phyloP scores from a whole-genome alignment of 345 rosid genomes.

The Camelina neglecta region DNA sequence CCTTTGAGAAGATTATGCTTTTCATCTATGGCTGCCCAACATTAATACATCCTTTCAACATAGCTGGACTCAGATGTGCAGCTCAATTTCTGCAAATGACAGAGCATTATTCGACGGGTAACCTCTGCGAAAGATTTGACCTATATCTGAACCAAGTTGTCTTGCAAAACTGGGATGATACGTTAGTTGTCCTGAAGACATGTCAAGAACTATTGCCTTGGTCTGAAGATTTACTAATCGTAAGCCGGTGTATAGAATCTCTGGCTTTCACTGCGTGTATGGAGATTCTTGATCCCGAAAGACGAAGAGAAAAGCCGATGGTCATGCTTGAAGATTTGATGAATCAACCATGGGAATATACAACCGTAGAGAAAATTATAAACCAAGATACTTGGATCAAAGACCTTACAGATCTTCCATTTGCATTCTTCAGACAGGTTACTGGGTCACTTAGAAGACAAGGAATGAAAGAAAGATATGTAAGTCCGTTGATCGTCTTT shows the following conservation, averaged over 20 bases:
- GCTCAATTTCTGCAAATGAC: conserved; percentile 83
- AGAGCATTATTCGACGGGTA: conserved; percentile 58
- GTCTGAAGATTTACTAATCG: conserved; percentile 47
- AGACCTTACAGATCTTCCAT: conserved; percentile 72
- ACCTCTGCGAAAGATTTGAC: conserved; percentile 75
- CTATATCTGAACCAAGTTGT: conserved; percentile 82
- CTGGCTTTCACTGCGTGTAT: conserved; percentile 85
- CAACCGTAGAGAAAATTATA: conserved; percentile 48
- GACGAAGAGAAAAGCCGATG: conserved; percentile 62
- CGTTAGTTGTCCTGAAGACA: conserved; percentile 58
- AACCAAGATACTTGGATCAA: conserved; percentile 73
- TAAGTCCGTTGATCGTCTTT: conserved; percentile 66
- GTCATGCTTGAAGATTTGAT: conserved; percentile 56
- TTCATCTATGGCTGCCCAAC: conserved; percentile 75
- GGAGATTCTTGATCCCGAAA: conserved; percentile 92
- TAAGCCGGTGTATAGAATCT: conserved; percentile 81
- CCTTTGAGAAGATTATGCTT: conserved; percentile 69
- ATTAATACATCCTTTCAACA: conserved; percentile 67
- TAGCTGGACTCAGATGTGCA: conserved; percentile 71
- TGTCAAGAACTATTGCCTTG: conserved; percentile 19
- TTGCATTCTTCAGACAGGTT: conserved; percentile 70
- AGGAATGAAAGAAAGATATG: conserved; percentile 84
- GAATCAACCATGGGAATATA: conserved; percentile 62
- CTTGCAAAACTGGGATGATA: conserved; percentile 79
- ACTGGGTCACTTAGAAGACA: conserved; percentile 76